Evolutionary conservation across 768 basidiomycete genomes (phyloP), one percentile per base, ranked within the genome.

Genomic region (Lentinula boryana): DNA sequence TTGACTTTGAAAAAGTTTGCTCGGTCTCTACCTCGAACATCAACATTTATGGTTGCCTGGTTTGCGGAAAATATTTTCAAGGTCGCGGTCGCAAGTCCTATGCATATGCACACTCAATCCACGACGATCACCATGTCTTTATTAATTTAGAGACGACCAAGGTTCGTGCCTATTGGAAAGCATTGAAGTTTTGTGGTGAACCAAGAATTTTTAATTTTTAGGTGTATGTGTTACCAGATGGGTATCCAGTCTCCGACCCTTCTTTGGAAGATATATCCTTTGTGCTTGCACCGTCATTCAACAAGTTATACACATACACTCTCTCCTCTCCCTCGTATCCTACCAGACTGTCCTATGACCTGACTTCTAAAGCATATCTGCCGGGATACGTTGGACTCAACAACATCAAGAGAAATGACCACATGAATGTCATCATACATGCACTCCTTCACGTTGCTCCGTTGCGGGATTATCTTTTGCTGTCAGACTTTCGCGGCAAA

Each of bases 1-100:
- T 99, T 75, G 97, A 99, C 76, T 99, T 99, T 68, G 97, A 99
- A 77, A 95, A 96, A 80, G 84, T 98, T 31, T 99, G 97, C 80
- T 98, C 96, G 8, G 93, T 98, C 56, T 97, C 93, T 38, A 80
- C 93, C 58, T 91, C 92, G 44, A 96, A 98, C 74, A 95, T 97
- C 80, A 97, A 99, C 74, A 91, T 90, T 64, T 99, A 99, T 69
- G 94, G 93, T 36, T 99, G 97, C 71, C 84, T 99, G 57, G 95
- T 98, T 15, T 95, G 93, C 71, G 97, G 97, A 59, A 98, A 97
- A 77, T 99, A 98, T 73, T 98, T 97, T 70, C 96, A 98, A 80
- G 97, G 97, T 27, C 81, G 97, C 68, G 96, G 97, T 38, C 87
- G 89, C 64, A 92, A 82, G 49, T 94, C 94, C 60, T 95, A 94